These are phyloP conservation scores for Monilinia fructigena DNA, from an alignment of 2,329 filamentous ascomycete genomes.

Conservation along the genomic window DNA sequence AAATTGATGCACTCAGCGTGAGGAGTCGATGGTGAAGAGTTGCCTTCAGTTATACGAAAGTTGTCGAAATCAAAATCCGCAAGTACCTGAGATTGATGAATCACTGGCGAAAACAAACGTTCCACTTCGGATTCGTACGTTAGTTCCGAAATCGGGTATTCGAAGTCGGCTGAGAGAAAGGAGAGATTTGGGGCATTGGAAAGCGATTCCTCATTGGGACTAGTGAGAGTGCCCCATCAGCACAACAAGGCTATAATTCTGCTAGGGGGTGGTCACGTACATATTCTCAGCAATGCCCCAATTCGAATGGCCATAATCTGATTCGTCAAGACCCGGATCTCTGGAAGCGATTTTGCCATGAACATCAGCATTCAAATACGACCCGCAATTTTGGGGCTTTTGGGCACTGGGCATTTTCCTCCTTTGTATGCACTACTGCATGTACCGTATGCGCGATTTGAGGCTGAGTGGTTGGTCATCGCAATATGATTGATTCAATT, in stretches of 20 bases:
- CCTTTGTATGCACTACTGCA: not conserved
- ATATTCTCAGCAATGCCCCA: not conserved
- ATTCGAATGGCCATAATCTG: not conserved
- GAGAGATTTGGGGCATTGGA: not conserved
- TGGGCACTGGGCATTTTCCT: not conserved
- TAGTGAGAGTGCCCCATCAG: slow-evolving; percentile 3
- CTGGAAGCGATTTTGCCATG: not conserved
- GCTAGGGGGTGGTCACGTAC: not conserved
- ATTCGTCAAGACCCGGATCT: not conserved
- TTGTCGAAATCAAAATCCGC: not conserved
- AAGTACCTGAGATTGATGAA: not conserved
- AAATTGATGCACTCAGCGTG: not conserved
- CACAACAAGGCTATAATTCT: slow-evolving; percentile 5
- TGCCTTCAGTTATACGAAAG: not conserved
- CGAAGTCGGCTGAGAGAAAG: not conserved
- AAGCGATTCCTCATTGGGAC: slow-evolving; percentile 6
- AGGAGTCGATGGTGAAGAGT: not conserved
- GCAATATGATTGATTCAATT: not conserved
- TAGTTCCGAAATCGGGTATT: not conserved
- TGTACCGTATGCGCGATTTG: not conserved
- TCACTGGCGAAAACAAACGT: not conserved
- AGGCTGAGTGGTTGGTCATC: not conserved
- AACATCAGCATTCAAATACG: not conserved
- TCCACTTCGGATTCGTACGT: not conserved
- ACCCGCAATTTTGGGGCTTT: not conserved